Evolutionary conservation across 2,329 filamentous ascomycete genomes (phyloP).

Genomic region (Ophiostoma australiae): DNA sequence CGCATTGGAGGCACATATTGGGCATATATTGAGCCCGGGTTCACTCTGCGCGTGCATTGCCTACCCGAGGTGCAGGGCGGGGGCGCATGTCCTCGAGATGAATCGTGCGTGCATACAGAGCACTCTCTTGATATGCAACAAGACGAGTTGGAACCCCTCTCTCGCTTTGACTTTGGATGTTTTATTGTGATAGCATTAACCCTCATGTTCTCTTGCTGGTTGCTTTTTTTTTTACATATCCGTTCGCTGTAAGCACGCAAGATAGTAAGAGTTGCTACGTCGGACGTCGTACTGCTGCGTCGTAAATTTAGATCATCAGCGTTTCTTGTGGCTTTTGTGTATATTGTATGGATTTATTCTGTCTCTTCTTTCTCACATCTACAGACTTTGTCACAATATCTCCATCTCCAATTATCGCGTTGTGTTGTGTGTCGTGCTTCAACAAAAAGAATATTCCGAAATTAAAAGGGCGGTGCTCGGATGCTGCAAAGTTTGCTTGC

Average conservation of each 20-base stretch:
- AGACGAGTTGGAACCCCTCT: not conserved
- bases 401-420: not conserved
- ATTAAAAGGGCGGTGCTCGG: slow-evolving; percentile 9
- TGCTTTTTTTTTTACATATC: not conserved
- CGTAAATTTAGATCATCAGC: not conserved
- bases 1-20: not conserved
- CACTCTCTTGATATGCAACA: not conserved
- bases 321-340: not conserved
- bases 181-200: not conserved
- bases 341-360: not conserved
- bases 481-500: not conserved
- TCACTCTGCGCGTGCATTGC: not conserved
- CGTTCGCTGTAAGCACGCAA: not conserved
- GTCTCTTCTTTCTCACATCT: not conserved
- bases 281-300: not conserved
- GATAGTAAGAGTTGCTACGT: not conserved
- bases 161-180: not conserved
- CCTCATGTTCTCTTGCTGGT: not conserved
- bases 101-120: not conserved
- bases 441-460: slow-evolving; percentile 2
- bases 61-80: not conserved
- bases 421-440: not conserved
- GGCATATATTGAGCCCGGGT: too few species aligned
- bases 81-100: not conserved
- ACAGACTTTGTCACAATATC: not conserved